Conservation (phyloP, 352 stramenopile genomes). For the Detonula confervacea region DNA sequence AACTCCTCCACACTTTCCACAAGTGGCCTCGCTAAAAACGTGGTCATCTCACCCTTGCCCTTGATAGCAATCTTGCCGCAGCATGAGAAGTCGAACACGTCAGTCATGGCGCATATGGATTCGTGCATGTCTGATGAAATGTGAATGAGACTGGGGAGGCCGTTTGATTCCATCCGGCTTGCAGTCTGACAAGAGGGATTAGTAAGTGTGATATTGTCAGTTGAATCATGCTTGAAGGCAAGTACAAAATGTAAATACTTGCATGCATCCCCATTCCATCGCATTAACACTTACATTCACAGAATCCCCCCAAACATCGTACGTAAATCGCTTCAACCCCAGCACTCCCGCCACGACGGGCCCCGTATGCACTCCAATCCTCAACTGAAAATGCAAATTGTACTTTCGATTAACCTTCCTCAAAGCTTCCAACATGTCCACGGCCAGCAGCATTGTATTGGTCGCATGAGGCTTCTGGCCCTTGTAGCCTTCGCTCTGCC, state of each 20-base stretch:
- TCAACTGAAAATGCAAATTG: constrained; percentile 40
- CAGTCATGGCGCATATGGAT: constrained; percentile 18
- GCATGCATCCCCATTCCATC: not conserved
- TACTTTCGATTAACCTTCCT: constrained; percentile 46
- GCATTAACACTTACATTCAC: constrained; percentile 59
- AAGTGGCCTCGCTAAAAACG: constrained; percentile 29
- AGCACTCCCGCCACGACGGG: constrained; percentile 51
- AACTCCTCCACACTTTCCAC: not conserved
- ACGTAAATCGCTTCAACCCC: constrained; percentile 50
- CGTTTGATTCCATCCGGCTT: constrained; percentile 55
- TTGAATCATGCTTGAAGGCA: not conserved
- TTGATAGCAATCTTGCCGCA: constrained; percentile 46
- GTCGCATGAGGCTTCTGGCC: constrained; percentile 22
- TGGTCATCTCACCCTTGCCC: constrained; percentile 52
- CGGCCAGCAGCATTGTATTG: constrained; percentile 44
- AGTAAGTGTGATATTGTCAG: not conserved
- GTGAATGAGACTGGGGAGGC: constrained; percentile 47
- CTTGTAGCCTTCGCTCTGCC: not conserved
- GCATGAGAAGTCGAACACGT: constrained; percentile 45
- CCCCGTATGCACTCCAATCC: constrained; percentile 47
- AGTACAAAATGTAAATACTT: not conserved
- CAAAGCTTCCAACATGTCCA: constrained; percentile 40
- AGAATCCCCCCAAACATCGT: constrained; percentile 59
- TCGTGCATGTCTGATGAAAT: constrained; percentile 55
- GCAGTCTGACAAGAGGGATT: constrained; percentile 35